phyloP scores from a whole-genome alignment of 2,329 filamentous ascomycete genomes.

The Aspergillus ochraceus region DNA sequence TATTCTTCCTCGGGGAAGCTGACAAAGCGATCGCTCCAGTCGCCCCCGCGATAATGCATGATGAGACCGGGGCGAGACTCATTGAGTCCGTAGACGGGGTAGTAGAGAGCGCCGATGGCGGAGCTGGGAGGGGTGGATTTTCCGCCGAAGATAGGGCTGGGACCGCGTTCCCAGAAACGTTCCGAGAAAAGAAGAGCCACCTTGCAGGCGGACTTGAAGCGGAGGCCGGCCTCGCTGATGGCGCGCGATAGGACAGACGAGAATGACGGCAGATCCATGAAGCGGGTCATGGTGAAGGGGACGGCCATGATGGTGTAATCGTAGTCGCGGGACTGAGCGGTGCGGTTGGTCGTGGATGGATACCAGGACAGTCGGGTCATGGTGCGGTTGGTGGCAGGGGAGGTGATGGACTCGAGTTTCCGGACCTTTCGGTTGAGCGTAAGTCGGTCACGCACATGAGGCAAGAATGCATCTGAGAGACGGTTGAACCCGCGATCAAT shows the following conservation, averaged over 20 bases:
- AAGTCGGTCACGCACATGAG: slow-evolving; percentile 28
- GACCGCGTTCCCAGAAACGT: slow-evolving; percentile 36
- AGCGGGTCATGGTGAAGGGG: slow-evolving; percentile 39
- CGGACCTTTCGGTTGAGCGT: slow-evolving; percentile 25
- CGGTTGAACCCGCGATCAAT: slow-evolving; percentile 38
- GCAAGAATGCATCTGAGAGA: slow-evolving; percentile 37
- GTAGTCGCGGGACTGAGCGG: slow-evolving; percentile 31
- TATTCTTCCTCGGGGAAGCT: slow-evolving; percentile 30
- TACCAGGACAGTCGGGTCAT: slow-evolving; percentile 25
- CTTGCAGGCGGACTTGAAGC: slow-evolving; percentile 35
- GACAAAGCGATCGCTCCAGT: slow-evolving; percentile 34
- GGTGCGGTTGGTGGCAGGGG: slow-evolving; percentile 8
- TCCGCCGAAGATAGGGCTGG: slow-evolving; percentile 32
- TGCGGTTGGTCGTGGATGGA: slow-evolving; percentile 22
- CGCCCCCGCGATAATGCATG: slow-evolving; percentile 31
- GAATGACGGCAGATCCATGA: slow-evolving; percentile 39
- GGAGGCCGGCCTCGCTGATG: slow-evolving; percentile 28
- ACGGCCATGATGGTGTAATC: slow-evolving; percentile 42
- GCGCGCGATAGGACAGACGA: slow-evolving; percentile 27
- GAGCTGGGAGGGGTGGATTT: slow-evolving; percentile 25
- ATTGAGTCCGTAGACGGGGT: slow-evolving; percentile 34
- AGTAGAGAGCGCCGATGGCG: slow-evolving; percentile 31
- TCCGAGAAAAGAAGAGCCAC: slow-evolving; percentile 32
- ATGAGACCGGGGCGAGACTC: slow-evolving; percentile 33
- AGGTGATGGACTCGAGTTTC: slow-evolving; percentile 18